These are phyloP conservation scores for Xylona heveae DNA, from an alignment of 495 filamentous ascomycete genomes.

Conservation along the genomic window DNA sequence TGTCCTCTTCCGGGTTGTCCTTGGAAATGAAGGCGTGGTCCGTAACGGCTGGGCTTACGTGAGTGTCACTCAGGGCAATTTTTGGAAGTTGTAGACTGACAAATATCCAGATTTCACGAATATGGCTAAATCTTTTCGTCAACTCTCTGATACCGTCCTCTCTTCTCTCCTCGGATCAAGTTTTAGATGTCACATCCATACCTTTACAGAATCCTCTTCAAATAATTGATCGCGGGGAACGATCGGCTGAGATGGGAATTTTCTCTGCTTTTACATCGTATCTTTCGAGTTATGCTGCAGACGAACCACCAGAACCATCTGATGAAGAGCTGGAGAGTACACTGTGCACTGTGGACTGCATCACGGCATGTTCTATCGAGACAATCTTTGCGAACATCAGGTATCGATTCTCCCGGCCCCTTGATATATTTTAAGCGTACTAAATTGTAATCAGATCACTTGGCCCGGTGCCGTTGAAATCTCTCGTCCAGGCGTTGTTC, in stretches of 20 bases:
- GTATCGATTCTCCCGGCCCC: conserved; percentile 19
- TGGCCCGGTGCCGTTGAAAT: conserved; percentile 41
- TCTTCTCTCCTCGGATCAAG: conserved; percentile 45
- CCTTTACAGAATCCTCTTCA: conserved; percentile 82
- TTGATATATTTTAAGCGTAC: conserved; percentile 17
- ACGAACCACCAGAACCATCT: conserved; percentile 92
- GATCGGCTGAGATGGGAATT: conserved; percentile 56
- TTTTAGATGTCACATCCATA: conserved; percentile 60
- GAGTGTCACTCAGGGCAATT: conserved; percentile 14
- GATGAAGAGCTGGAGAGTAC: conserved; percentile 96
- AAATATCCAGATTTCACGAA: conserved; percentile 46
- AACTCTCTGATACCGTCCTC: conserved; percentile 84
- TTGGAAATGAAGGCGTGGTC: conserved; percentile 59
- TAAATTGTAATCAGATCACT: conserved; percentile 42
- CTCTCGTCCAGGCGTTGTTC: conserved; percentile 51
- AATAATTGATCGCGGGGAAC: conserved; percentile 70
- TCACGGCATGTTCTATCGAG: conserved; percentile 70
- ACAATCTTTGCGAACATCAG: conserved; percentile 70
- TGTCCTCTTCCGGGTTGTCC: conserved; percentile 77
- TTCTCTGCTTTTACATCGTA: conserved; percentile 90
- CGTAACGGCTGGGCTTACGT: conserved; percentile 67
- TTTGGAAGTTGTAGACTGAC: conserved; percentile 12
- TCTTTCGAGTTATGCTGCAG: conserved; percentile 94
- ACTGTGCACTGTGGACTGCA: conserved; percentile 79
- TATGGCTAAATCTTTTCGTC: conserved; percentile 87